Evolutionary conservation across 2,329 filamentous ascomycete species (phyloP), one percentile per base, ranked within the genome.

Genomic region (Venturia aucupariae): DNA sequence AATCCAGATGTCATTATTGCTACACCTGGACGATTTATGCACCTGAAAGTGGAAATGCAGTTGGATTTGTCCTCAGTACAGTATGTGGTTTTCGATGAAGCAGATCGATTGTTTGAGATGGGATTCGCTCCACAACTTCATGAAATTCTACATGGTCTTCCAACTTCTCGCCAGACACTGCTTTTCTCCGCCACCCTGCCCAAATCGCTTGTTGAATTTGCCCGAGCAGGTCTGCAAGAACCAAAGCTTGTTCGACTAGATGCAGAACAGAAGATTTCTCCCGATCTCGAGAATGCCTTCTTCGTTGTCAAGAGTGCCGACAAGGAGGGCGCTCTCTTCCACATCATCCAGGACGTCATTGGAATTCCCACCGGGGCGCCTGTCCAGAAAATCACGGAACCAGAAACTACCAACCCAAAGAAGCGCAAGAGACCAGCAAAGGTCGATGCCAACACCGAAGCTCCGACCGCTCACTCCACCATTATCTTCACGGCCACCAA

Each of bases 1-100:
- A 99, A 99, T 74, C 94, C 95, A 0, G 95, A 99, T 74, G 96
- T 99, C 69, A 86, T 99, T 70, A 97, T 99, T 72, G 94, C 94
- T 13, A 97, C 95, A 0, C 94, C 94, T 0, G 94, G 95, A 75
- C 90, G 94, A 70, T 99, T 99, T 71, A 80, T 99, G 69, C 94
- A 99, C 81, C 78, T 99, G 68, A 95, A 97, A 77, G 93, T 97
- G 24, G 94, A 99, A 74, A 99, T 99, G 95, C 82, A 83, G 11
- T 77, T 99, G 62, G 90, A 97, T 71, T 79, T 99, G n/a, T 91
- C 88, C 0, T 96, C 91, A 4, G 88, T 99, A 67, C 84, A 86
- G 69, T 99, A 99, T 72, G 90, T 96, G 30, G 94, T 99, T 10
- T 99, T 99, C 68, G 94, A 99, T 73, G 94, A 99, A 75, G 94